Conservation (phyloP, 192 early-diverging fungal species). For the Gonapodya prolifera region DNA sequence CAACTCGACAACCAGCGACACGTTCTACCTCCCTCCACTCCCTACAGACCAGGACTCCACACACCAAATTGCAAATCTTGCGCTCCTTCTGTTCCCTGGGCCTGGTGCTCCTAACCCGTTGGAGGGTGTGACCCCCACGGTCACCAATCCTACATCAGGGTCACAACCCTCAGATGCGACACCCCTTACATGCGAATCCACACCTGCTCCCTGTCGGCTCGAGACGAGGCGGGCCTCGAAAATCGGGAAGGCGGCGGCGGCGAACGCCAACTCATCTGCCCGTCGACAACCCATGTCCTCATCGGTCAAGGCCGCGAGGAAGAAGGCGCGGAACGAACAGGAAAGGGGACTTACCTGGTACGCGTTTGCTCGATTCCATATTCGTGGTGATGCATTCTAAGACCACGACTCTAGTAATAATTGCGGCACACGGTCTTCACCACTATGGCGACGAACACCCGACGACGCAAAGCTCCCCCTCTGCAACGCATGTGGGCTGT, state of each 20-base stretch:
- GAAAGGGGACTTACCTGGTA: neutral
- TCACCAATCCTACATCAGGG: too few species aligned
- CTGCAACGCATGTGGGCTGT: conserved; percentile 7
- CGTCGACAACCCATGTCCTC: neutral
- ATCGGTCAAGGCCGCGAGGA: neutral
- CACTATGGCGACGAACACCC: conserved; percentile 8
- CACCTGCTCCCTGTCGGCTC: too few species aligned
- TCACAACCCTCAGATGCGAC: too few species aligned
- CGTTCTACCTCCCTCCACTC: neutral
- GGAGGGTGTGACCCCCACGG: too few species aligned
- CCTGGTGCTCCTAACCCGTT: neutral
- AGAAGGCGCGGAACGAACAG: neutral
- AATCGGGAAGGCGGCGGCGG: too few species aligned
- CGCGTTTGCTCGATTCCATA: neutral
- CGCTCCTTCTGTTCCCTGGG: neutral
- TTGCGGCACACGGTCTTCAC: neutral
- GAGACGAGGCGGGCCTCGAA: too few species aligned
- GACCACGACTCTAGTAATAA: neutral
- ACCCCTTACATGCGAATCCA: too few species aligned
- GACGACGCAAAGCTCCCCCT: conserved; percentile 5
- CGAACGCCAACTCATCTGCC: neutral
- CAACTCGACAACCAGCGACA: neutral
- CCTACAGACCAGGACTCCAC: neutral
- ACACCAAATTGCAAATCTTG: neutral
- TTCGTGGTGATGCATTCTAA: neutral